Conservation (phyloP, 768 basidiomycete genomes). For the Pisolithus sp. region DNA sequence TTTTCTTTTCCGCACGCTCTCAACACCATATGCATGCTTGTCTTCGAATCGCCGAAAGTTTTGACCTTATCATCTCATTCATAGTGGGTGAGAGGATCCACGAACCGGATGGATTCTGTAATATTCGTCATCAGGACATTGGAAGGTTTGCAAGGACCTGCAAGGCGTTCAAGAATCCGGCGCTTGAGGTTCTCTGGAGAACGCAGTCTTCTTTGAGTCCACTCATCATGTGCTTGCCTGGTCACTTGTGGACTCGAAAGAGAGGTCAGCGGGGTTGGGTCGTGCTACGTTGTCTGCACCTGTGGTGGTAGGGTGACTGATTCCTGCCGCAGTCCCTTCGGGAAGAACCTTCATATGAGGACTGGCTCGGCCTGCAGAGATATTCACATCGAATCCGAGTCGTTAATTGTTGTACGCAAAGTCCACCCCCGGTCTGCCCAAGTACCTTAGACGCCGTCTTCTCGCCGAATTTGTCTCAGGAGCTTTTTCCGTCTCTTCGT, state of each 20-base stretch:
- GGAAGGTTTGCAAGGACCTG: constrained; percentile 21
- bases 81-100: constrained; percentile 13
- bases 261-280: neutral
- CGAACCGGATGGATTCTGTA: constrained; percentile 9
- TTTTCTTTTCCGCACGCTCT: no score
- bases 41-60: constrained; percentile 22
- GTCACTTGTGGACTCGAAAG: constrained; percentile 17
- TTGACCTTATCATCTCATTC: constrained; percentile 16
- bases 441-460: constrained; percentile 17
- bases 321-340: constrained; percentile 9
- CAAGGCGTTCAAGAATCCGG: constrained; percentile 20
- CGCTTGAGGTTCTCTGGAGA: constrained; percentile 26
- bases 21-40: constrained; percentile 19
- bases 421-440: constrained; percentile 17
- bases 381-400: constrained; percentile 20
- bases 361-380: constrained; percentile 19
- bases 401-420: constrained; percentile 18
- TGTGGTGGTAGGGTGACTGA: neutral
- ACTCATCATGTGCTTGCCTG: constrained; percentile 22
- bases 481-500: constrained; percentile 21
- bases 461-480: constrained; percentile 12
- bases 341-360: constrained; percentile 11
- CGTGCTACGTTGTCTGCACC: no score
- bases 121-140: constrained; percentile 4
- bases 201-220: constrained; percentile 5